Percentiles rank a stretch among this genome's conserved stretches.
Evolutionary conservation across 176 grass and related monocot species (phyloP).

Genomic region (Poa annua): DNA sequence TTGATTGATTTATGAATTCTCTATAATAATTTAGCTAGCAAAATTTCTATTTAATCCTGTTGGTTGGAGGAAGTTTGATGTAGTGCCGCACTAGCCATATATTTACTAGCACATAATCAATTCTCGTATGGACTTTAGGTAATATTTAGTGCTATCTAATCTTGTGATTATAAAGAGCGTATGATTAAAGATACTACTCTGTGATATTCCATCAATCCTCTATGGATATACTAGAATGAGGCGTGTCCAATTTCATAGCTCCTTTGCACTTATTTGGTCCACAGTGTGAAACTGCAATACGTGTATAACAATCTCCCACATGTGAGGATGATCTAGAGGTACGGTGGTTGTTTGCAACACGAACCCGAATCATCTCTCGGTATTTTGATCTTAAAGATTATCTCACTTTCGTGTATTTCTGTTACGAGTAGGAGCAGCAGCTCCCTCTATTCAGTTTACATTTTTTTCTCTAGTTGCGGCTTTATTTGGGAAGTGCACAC

Average conservation of each 20-base stretch:
- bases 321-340: not conserved
- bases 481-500: slow-evolving; percentile 13
- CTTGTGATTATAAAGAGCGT: slow-evolving; percentile 18
- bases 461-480: slow-evolving; percentile 1
- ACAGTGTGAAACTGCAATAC: not conserved
- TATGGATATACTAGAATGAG: not conserved
- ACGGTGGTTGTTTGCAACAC: not conserved
- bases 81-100: not conserved
- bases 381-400: slow-evolving; percentile 23
- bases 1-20: not conserved
- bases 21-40: not conserved
- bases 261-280: not conserved
- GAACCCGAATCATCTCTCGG: not conserved
- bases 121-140: not conserved
- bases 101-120: slow-evolving; percentile 14
- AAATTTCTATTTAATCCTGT: not conserved
- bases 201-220: not conserved
- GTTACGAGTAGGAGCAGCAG: not conserved
- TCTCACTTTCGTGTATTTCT: not conserved
- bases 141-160: slow-evolving; percentile 4
- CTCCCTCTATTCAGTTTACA: slow-evolving; percentile 28
- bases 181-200: not conserved
- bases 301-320: not conserved
- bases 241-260: not conserved
- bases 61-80: slow-evolving; percentile 24